phyloP scores from a whole-genome alignment of 192 early-diverging fungal genomes.

The Linnemannia schmuckeri region DNA sequence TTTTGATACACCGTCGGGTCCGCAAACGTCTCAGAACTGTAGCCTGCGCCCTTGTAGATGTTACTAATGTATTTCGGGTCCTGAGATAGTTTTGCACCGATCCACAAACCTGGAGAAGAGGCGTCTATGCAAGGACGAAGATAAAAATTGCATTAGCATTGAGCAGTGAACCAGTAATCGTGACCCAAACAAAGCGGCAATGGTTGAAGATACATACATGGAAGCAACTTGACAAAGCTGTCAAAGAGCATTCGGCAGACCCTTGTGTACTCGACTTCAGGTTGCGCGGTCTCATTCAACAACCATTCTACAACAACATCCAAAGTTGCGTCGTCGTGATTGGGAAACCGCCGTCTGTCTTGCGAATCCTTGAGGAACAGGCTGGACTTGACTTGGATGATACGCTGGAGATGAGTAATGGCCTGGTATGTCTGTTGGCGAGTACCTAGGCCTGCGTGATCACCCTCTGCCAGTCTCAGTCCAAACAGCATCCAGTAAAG shows the following conservation, averaged over 20 bases:
- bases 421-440: constrained; percentile 63
- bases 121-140: constrained; percentile 17
- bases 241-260: constrained; percentile 73
- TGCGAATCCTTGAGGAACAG: constrained; percentile 62
- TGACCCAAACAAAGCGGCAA: neutral
- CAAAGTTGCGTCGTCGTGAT: constrained; percentile 59
- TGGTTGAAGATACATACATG: constrained; percentile 50
- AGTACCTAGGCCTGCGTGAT: constrained; percentile 72
- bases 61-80: constrained; percentile 19
- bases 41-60: constrained; percentile 4
- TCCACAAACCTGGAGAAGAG: constrained; percentile 33
- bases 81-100: constrained; percentile 22
- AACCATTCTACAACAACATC: constrained; percentile 68
- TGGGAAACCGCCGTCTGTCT: constrained; percentile 63
- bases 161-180: neutral
- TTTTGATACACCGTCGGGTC: constrained; percentile 21
- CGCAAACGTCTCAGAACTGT: constrained; percentile 8
- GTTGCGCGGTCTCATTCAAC: constrained; percentile 64
- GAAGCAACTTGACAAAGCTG: constrained; percentile 61
- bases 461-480: constrained; percentile 70
- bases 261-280: constrained; percentile 72
- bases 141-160: neutral
- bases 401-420: constrained; percentile 71
- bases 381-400: constrained; percentile 65
- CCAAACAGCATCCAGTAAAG: constrained; percentile 75